Conservation (phyloP, 2,329 filamentous ascomycete genomes). For the Catunica adiposa region DNA sequence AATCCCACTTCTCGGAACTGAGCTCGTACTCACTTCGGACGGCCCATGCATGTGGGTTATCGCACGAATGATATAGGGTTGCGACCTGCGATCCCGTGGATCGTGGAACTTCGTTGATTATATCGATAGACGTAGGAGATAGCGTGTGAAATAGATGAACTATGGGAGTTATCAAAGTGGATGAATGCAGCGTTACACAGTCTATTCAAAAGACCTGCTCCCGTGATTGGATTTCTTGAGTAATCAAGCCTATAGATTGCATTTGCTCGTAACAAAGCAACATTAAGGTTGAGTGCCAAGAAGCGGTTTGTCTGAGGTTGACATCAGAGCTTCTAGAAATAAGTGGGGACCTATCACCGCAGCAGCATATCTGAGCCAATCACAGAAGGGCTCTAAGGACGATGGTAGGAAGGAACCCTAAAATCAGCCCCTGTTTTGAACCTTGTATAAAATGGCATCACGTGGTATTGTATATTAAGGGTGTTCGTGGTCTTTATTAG, state of each 20-base stretch:
- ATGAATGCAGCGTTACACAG: too few relatives aligned
- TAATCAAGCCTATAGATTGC: not conserved
- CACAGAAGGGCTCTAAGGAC: not conserved
- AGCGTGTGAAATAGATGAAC: too few relatives aligned
- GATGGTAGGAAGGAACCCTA: not conserved
- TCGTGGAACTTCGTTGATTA: too few relatives aligned
- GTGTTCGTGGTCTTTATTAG: not conserved
- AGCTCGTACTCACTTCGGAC: not conserved
- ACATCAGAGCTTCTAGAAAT: conserved; percentile 1
- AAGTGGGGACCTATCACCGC: not conserved
- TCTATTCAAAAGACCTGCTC: too few relatives aligned
- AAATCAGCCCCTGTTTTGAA: not conserved
- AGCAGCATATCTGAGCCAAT: not conserved
- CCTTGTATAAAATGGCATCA: not conserved
- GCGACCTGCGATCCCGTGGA: too few relatives aligned
- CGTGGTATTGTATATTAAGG: not conserved
- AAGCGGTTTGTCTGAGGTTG: not conserved
- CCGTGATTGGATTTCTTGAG: too few relatives aligned
- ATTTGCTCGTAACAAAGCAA: not conserved
- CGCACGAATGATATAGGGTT: too few relatives aligned
- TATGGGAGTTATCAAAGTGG: too few relatives aligned
- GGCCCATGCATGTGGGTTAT: not conserved
- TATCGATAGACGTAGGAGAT: too few relatives aligned
- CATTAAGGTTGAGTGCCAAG: not conserved
- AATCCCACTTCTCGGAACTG: not conserved